These are phyloP conservation scores for Huntiella decipiens DNA, from an alignment of 2,329 filamentous ascomycete species.

Conservation along the genomic window DNA sequence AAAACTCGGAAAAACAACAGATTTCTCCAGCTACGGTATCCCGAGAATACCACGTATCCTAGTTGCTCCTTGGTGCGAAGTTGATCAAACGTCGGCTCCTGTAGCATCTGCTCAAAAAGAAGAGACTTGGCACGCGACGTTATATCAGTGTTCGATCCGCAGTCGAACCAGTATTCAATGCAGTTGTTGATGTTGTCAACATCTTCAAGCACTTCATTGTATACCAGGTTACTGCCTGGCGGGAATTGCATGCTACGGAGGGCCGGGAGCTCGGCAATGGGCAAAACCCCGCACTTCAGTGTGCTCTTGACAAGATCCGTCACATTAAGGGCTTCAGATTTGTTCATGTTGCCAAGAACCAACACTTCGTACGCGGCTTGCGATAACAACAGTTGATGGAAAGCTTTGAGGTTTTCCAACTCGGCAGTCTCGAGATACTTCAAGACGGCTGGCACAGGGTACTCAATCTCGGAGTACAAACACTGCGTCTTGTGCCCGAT, in stretches of 20 bases:
- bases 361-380: conserved; percentile 80
- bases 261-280: conserved; percentile 62
- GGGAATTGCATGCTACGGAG: conserved; percentile 60
- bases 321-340: conserved; percentile 74
- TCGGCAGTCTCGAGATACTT: conserved; percentile 59
- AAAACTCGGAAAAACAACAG: conserved; percentile 75
- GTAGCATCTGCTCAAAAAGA: conserved; percentile 72
- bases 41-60: conserved; percentile 87
- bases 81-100: conserved; percentile 88
- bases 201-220: conserved; percentile 62
- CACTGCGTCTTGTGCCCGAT: conserved; percentile 67
- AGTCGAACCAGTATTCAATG: conserved; percentile 57
- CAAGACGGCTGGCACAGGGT: conserved; percentile 60
- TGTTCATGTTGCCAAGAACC: conserved; percentile 82
- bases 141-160: conserved; percentile 52
- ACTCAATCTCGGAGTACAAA: conserved; percentile 58
- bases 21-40: conserved; percentile 49
- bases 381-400: conserved; percentile 61
- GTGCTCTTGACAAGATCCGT: conserved; percentile 66
- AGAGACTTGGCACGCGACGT: conserved; percentile 54
- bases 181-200: conserved; percentile 79
- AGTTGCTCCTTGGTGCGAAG: conserved; percentile 93
- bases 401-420: conserved; percentile 52
- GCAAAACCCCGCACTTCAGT: conserved; percentile 54
- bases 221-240: conserved; percentile 65